Evolutionary conservation across 2,329 filamentous ascomycete genomes (phyloP).

Genomic region (Rasamsonia emersonii): DNA sequence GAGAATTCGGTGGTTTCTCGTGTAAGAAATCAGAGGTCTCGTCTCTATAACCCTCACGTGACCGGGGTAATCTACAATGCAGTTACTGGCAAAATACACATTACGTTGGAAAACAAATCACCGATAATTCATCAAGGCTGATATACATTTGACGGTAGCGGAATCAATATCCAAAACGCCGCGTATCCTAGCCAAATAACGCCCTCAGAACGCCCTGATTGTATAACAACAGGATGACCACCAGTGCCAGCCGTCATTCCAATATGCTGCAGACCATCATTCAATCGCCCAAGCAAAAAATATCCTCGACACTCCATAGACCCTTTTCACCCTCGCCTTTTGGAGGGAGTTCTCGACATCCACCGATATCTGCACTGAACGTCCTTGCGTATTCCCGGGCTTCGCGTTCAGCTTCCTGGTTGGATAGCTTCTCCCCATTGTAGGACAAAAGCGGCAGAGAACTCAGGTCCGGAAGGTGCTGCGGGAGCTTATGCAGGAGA

Average conservation of each 20-base stretch:
- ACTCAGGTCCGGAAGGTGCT: slow-evolving; percentile 39
- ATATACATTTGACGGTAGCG: too few species aligned
- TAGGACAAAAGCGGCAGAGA: slow-evolving; percentile 55
- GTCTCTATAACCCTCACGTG: too few species aligned
- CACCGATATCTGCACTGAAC: slow-evolving; percentile 60
- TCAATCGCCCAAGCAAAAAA: slow-evolving; percentile 54
- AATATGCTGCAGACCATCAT: slow-evolving; percentile 8
- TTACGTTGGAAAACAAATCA: too few species aligned
- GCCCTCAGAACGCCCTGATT: too few species aligned
- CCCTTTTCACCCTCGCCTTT: slow-evolving; percentile 23
- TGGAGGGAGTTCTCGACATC: slow-evolving; percentile 43
- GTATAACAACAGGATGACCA: too few species aligned
- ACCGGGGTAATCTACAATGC: too few species aligned
- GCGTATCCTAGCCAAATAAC: too few species aligned
- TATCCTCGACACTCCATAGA: slow-evolving; percentile 41
- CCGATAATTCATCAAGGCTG: too few species aligned
- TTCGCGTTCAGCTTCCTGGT: slow-evolving; percentile 30
- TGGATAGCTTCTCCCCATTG: slow-evolving; percentile 44
- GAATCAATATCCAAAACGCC: too few species aligned
- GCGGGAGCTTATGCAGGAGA: slow-evolving; percentile 40
- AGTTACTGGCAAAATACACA: too few species aligned
- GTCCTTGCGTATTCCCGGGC: slow-evolving; percentile 46
- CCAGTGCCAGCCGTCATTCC: slow-evolving; percentile 5
- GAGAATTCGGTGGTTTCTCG: too few species aligned
- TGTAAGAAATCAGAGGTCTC: too few species aligned